Conservation (phyloP, 2,329 filamentous ascomycete species). For the Stagonosporopsis vannaccii region DNA sequence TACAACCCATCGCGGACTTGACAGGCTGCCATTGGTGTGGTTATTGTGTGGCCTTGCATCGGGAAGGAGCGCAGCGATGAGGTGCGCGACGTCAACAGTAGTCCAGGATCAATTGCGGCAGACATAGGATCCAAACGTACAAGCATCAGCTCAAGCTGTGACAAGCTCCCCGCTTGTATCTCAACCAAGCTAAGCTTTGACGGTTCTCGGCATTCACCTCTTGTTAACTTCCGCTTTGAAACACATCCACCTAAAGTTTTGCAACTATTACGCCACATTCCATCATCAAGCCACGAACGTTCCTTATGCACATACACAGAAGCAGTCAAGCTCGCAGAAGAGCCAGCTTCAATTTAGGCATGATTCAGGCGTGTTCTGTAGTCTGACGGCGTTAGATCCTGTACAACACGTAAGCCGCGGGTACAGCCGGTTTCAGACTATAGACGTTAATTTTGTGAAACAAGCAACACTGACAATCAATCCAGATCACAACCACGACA, state of each 20-base stretch:
- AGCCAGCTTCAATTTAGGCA: background rate
- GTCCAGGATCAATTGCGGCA: background rate
- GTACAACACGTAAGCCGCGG: conserved; percentile 19
- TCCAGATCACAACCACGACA: background rate
- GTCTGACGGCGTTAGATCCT: conserved; percentile 2
- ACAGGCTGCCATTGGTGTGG: background rate
- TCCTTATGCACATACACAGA: background rate
- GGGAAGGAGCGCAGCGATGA: background rate
- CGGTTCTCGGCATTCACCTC: background rate
- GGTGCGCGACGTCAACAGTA: background rate
- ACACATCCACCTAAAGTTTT: background rate
- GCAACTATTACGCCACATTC: conserved; percentile 1
- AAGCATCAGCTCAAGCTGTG: background rate
- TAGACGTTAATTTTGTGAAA: conserved; percentile 7
- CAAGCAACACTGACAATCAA: conserved; percentile 7
- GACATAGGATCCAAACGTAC: background rate
- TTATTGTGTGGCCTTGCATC: background rate
- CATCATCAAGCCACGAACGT: conserved; percentile 7
- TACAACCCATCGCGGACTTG: background rate
- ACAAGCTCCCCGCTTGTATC: background rate
- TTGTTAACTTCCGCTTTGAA: background rate
- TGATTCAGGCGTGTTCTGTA: background rate
- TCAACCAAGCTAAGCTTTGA: background rate
- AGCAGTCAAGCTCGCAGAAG: background rate
- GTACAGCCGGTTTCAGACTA: conserved; percentile 18